Percentiles rank a stretch among this genome's conserved stretches.
Evolutionary conservation across 2,329 filamentous ascomycete species (phyloP).

Genomic region (Periconia sp.): DNA sequence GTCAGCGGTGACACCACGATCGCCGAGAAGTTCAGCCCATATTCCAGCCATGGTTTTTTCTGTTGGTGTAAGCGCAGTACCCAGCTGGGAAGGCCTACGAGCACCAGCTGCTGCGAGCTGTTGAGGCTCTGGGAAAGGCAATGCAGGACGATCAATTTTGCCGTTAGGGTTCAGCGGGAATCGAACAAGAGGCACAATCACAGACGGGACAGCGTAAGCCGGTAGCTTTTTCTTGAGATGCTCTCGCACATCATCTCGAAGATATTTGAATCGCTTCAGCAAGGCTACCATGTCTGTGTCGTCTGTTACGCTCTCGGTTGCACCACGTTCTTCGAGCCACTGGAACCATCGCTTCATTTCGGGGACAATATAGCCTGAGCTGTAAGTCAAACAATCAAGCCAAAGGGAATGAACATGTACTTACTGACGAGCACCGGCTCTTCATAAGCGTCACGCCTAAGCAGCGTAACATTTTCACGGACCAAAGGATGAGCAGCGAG

Average conservation of each 20-base stretch:
- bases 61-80: conserved; percentile 56
- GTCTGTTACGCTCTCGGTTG: conserved; percentile 43
- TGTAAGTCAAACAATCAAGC: conserved; percentile 3
- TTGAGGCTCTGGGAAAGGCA: conserved; percentile 78
- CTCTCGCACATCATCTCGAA: conserved; percentile 64
- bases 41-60: conserved; percentile 69
- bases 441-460: conserved; percentile 81
- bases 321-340: conserved; percentile 59
- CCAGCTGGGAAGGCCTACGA: conserved; percentile 47
- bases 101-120: conserved; percentile 62
- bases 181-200: conserved; percentile 71
- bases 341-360: conserved; percentile 72
- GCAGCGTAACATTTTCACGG: conserved; percentile 81
- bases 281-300: conserved; percentile 56
- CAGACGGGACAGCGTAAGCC: conserved; percentile 72
- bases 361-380: conserved; percentile 72
- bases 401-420: conserved; percentile 2
- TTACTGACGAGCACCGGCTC: conserved; percentile 79
- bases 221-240: conserved; percentile 73
- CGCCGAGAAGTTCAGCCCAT: conserved; percentile 70
- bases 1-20: conserved; percentile 63
- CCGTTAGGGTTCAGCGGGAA: conserved; percentile 67
- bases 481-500: conserved; percentile 74
- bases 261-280: conserved; percentile 62
- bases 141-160: conserved; percentile 76